Evolutionary conservation across 257 asterid species (phyloP).

Genomic region (Nemophila menziesii): DNA sequence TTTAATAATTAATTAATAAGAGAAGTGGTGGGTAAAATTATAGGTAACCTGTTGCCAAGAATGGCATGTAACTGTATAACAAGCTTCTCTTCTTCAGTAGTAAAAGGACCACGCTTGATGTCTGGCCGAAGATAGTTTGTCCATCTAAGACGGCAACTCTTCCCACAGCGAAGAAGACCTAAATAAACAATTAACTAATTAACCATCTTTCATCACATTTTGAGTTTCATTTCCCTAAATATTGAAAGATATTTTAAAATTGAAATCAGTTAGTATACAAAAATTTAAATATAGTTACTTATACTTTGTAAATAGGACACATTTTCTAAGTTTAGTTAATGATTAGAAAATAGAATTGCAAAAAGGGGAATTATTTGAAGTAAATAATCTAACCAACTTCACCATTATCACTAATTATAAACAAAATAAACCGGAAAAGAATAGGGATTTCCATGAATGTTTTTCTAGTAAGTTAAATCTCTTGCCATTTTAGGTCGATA

Average conservation of each 20-base stretch:
- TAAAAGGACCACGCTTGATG: constrained; percentile 83
- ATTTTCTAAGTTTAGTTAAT: not conserved
- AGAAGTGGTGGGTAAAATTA: not conserved
- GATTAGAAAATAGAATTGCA: not conserved
- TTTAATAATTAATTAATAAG: not conserved
- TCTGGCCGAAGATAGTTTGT: constrained; percentile 90
- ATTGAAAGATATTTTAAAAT: too few relatives aligned
- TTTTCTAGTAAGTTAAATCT: too few relatives aligned
- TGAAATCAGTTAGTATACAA: too few relatives aligned
- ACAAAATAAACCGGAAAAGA: not conserved
- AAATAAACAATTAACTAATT: not conserved
- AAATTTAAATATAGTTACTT: not conserved
- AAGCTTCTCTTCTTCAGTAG: constrained; percentile 69
- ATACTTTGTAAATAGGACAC: not conserved
- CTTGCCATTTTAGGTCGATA: too few relatives aligned
- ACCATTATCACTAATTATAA: too few relatives aligned
- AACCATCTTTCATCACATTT: not conserved
- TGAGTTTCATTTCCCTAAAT: not conserved
- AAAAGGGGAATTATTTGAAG: too few relatives aligned
- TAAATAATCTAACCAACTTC: too few relatives aligned
- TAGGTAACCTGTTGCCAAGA: constrained; percentile 88
- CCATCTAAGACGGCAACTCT: constrained; percentile 91
- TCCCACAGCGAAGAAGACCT: constrained; percentile 96
- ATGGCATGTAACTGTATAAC: constrained; percentile 84
- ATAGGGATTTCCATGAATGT: too few relatives aligned